Base-by-base conservation (phyloP, 441 rosid genomes). In the Geranium incanum region DNA sequence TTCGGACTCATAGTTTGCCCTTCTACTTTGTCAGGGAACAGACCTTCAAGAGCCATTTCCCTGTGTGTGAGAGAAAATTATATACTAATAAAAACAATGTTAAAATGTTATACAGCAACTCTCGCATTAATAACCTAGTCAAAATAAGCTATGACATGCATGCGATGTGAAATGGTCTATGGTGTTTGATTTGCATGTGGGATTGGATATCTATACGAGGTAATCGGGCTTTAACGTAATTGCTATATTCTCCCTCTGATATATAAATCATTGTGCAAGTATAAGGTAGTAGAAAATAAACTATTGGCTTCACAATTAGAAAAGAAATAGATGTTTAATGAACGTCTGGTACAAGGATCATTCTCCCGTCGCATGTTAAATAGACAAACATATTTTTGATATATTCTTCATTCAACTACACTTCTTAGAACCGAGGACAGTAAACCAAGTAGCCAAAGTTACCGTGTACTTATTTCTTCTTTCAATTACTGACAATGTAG, bases 1-100 rank as follows among this genome's bases (percentile, higher is more conserved):
- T 78, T 87, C 76, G 83, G 79, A 83, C 71, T 81, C 60, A 70
- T 70, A 50, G 66, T 75, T 70, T 23, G 85, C 72, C 83, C 79
- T 78, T 81, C 86, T 73, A 83, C 89, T 79, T 85, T 89, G 66
- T 68, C 55, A 67, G 84, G 94, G 84, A 86, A 90, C 70, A 95
- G 84, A 70, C 97, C 96, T 84, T 90, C 95, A 28, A 89, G 86
- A 75, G 97, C 97, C 86, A 95, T 81, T 84, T 95, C 99, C 86
- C 99, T 95, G 70, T 67, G 70, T 67, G 78, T 64, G 71, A 76
- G 36, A 62, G n/a, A 63, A 4, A 11, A 13, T 64, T 64, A 64
- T 5, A 64, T 64, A 64, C 67, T 28, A 16, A 64, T 64, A 12
- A 62, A 62, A 21, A 62, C 38, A 33, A 1, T 15, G 15, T 64